Base-by-base conservation (phyloP, 1,284 basidiomycete genomes). In the Anthracocystis panici-leucophaei region DNA sequence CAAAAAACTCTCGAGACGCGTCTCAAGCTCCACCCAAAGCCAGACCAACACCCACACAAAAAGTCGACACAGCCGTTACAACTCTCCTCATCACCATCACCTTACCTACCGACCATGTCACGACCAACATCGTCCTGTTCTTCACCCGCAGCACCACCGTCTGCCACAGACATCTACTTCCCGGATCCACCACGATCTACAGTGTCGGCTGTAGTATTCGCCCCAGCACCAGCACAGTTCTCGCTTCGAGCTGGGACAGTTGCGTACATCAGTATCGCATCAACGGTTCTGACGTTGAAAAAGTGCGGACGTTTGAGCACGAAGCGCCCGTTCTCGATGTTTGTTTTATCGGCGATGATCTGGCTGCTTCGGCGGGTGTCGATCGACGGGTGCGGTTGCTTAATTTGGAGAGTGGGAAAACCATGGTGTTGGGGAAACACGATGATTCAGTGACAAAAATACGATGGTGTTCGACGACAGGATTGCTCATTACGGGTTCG, bases 311-410 rank as follows among this genome's bases (percentile, higher is more conserved):
- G 3, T 83, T 83, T 20, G 21, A 63, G 44, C 82, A 84, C 49
- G 78, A 80, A 11, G 83, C 83, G 0, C 70, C 83, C 0, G 83
- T 84, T 6, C 67, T 85, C 0, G 83, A 85, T n/a, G 78, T 79
- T 0, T 81, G 80, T 44, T 85, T 79, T 61, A 70, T 85, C 50
- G 68, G 50, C 21, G 63, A 73, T 21, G 33, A 33, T 3, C 57
- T 79, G 1, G 83, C 81, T 3, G 83, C 83, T 3, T 78, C 76
- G 18, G 83, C 72, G 0, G 49, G 76, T 9, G 54, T 84, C 3
- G 83, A 85, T 55, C 66, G 83, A 1, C 60, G 83, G 10, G 76
- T 85, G 0, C 53, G 83, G 0, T 53, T 85, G 53, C 68, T 83
- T 8, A 61, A 85, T 50, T 60, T 83, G 8, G 44, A 50, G 7